Percentiles rank a stretch among this genome's conserved stretches.
phyloP scores from a whole-genome alignment of 805 yeast genomes.

The Alloascoidea hylecoeti region DNA sequence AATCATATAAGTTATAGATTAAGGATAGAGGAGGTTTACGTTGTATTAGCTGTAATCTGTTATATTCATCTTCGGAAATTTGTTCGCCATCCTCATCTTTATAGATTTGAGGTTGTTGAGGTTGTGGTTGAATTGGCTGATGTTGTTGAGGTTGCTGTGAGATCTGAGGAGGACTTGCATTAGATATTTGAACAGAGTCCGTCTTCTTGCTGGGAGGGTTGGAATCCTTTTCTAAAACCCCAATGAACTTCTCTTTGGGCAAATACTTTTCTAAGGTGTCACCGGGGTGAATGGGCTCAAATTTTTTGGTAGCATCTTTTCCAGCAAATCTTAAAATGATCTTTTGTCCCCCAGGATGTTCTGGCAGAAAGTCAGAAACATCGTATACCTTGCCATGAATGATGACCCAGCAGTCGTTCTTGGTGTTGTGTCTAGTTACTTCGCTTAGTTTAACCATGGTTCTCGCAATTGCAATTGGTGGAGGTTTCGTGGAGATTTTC shows the following conservation, averaged over 20 bases:
- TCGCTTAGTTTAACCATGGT: no score
- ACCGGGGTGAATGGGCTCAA: slow-evolving; percentile 81
- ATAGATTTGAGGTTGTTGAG: slow-evolving; percentile 19
- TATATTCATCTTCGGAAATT: slow-evolving; percentile 6
- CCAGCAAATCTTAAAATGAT: slow-evolving; percentile 49
- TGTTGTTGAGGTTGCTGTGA: no score
- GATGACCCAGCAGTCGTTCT: slow-evolving; percentile 71
- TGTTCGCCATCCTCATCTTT: slow-evolving; percentile 23
- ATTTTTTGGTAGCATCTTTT: slow-evolving; percentile 68
- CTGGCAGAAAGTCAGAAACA: slow-evolving; percentile 43
- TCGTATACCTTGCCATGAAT: slow-evolving; percentile 72
- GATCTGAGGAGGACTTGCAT: slow-evolving; percentile 18
- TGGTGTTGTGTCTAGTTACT: slow-evolving; percentile 35
- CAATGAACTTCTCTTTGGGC: slow-evolving; percentile 46
- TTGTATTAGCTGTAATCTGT: slow-evolving; percentile 25
- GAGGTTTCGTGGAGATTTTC: no score
- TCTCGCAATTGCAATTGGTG: no score
- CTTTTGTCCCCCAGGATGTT: slow-evolving; percentile 50
- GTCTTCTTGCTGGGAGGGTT: slow-evolving; percentile 8
- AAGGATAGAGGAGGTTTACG: slow-evolving; percentile 59
- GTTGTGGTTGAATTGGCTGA: no score
- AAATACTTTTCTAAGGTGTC: slow-evolving; percentile 61
- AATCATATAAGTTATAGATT: slow-evolving; percentile 70
- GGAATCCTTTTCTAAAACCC: slow-evolving; percentile 19
- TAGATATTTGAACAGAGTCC: slow-evolving; percentile 13